Evolutionary conservation across 257 asterid genomes (phyloP).

Genomic region (Solanum verrucosum): DNA sequence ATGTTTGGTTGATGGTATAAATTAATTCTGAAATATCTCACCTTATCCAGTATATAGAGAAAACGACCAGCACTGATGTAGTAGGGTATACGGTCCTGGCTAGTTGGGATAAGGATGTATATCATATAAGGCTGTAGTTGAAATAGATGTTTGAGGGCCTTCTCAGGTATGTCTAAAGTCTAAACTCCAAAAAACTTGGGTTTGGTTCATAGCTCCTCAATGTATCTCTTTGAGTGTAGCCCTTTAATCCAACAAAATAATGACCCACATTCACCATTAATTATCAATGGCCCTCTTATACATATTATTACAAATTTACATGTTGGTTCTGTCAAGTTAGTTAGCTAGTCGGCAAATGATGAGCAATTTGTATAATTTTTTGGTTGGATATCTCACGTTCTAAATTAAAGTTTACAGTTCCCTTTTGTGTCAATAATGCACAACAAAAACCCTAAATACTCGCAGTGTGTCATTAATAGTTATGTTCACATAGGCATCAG

Average conservation of each 20-base stretch:
- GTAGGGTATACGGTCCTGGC: not conserved
- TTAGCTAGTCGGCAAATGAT: conserved; percentile 1
- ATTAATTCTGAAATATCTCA: not conserved
- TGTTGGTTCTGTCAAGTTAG: not conserved
- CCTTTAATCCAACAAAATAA: not conserved
- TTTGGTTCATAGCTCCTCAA: not conserved
- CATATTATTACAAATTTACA: not conserved
- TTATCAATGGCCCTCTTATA: not conserved
- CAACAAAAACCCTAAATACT: not conserved
- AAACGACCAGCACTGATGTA: not conserved
- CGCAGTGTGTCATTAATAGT: not conserved
- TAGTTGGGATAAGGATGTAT: not conserved
- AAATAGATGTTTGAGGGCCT: not conserved
- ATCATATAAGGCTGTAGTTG: not conserved
- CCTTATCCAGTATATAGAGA: not conserved
- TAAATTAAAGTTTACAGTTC: not conserved
- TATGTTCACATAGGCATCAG: not conserved
- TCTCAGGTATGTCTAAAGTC: not conserved
- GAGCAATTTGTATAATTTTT: not conserved
- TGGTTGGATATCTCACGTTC: not conserved
- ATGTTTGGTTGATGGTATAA: too few species aligned
- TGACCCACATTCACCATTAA: not conserved
- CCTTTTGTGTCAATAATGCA: not conserved
- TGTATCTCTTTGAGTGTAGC: not conserved
- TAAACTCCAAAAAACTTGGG: not conserved